Percentiles rank a stretch among this genome's conserved stretches.
Evolutionary conservation across 768 basidiomycete genomes (phyloP).

Genomic region (Saitozyma sp.): DNA sequence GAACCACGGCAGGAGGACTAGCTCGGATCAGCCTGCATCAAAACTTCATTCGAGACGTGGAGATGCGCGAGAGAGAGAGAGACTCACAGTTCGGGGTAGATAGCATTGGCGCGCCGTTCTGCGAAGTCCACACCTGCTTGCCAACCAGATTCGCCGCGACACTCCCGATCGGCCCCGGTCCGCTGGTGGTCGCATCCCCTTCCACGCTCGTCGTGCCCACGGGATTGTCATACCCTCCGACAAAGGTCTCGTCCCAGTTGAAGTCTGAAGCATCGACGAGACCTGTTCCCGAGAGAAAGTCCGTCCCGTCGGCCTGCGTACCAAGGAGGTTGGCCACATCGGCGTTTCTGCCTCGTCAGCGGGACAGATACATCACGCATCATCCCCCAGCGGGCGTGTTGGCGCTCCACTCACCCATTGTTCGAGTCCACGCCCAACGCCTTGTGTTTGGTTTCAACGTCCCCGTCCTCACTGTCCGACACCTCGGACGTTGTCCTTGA

Average conservation of each 20-base stretch:
- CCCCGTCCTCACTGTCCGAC: background rate
- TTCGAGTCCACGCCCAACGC: no score
- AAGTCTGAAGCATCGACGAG: constrained; percentile 4
- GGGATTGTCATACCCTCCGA: constrained; percentile 11
- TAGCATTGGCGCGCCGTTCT: constrained; percentile 30
- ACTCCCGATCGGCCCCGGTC: no score
- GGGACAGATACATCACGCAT: no score
- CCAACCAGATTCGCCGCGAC: no score
- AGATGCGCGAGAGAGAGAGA: background rate
- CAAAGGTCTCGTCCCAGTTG: constrained; percentile 26
- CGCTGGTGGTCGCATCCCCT: no score
- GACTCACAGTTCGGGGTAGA: constrained; percentile 41
- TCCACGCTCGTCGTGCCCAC: background rate
- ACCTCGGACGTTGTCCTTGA: background rate
- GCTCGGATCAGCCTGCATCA: constrained; percentile 4
- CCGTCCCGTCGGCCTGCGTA: no score
- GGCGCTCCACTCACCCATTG: no score
- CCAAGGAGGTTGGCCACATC: no score
- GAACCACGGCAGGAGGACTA: constrained; percentile 52
- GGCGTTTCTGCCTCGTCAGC: no score
- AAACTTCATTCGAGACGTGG: background rate
- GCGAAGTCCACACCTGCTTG: background rate
- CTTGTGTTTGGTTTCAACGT: background rate
- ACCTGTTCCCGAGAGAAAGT: background rate
- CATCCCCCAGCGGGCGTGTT: no score